Percentiles rank a stretch among this genome's conserved stretches.
Evolutionary conservation across 257 asterid species (phyloP).

Genomic region (Agastache rugosa): DNA sequence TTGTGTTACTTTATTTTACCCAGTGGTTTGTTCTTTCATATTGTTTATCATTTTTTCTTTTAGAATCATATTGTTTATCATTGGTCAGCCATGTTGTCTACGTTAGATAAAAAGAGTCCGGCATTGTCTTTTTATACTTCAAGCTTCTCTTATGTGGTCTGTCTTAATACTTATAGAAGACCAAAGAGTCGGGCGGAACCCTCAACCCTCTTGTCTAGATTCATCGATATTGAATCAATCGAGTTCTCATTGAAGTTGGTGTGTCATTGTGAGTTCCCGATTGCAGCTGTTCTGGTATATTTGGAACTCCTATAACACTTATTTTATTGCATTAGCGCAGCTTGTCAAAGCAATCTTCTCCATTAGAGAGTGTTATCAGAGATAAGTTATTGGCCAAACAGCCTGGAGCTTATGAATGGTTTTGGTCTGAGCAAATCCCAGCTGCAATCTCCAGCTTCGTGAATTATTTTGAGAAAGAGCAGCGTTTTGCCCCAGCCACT

Average conservation of each 20-base stretch:
- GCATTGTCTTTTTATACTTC: constrained; percentile 11
- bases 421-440: constrained; percentile 90
- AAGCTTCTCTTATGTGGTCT: constrained; percentile 19
- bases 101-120: constrained; percentile 23
- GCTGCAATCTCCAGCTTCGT: constrained; percentile 68
- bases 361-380: constrained; percentile 77
- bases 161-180: constrained; percentile 26
- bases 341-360: constrained; percentile 77
- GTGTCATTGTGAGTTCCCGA: constrained; percentile 30
- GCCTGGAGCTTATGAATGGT: constrained; percentile 84
- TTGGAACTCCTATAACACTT: constrained; percentile 33
- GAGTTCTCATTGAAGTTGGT: constrained; percentile 5
- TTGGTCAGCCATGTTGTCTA: constrained; percentile 15
- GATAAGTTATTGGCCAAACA: constrained; percentile 77
- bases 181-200: no score
- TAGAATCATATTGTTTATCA: constrained; percentile 11
- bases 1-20: neutral
- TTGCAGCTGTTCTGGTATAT: constrained; percentile 28
- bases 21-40: constrained; percentile 12
- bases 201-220: no score
- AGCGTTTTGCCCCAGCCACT: constrained; percentile 65
- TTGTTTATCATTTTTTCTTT: constrained; percentile 22
- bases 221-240: no score
- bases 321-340: constrained; percentile 49
- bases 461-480: constrained; percentile 76